Conservation (phyloP, 2,329 filamentous ascomycete genomes). For the Fusarium sp. region DNA sequence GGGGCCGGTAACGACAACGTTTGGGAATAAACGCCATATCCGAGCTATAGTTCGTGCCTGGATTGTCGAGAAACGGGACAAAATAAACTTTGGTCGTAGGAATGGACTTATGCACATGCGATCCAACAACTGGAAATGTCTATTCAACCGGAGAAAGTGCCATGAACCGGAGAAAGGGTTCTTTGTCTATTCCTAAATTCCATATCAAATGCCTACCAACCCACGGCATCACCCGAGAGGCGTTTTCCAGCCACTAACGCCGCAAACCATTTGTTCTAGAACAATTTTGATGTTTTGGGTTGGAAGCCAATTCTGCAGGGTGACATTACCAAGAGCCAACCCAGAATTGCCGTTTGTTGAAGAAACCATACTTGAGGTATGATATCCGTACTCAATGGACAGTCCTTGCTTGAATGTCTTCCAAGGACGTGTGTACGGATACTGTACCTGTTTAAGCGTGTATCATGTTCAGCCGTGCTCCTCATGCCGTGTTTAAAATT, state of each 20-base stretch:
- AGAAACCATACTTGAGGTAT: neutral
- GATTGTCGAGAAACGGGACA: too few relatives aligned
- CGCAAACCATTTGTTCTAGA: slow-evolving; percentile 37
- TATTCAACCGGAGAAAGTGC: neutral
- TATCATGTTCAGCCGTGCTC: slow-evolving; percentile 25
- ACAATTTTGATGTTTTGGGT: slow-evolving; percentile 5
- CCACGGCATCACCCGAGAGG: slow-evolving; percentile 32
- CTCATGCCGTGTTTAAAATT: slow-evolving; percentile 8
- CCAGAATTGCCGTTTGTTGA: neutral
- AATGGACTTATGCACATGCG: neutral
- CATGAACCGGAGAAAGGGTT: slow-evolving; percentile 1
- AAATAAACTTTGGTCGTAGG: too few relatives aligned
- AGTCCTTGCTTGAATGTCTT: neutral
- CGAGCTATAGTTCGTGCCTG: too few relatives aligned
- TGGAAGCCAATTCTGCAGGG: neutral
- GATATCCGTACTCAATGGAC: neutral
- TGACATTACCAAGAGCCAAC: too few relatives aligned
- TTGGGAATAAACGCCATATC: too few relatives aligned
- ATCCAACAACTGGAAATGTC: neutral
- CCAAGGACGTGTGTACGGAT: neutral
- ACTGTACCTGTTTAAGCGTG: slow-evolving; percentile 16
- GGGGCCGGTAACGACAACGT: too few relatives aligned
- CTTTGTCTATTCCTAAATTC: slow-evolving; percentile 1
- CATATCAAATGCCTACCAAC: slow-evolving; percentile 13
- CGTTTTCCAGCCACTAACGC: slow-evolving; percentile 23